Evolutionary conservation across 2,329 filamentous ascomycete species (phyloP).

Genomic region (Penicillium freii): DNA sequence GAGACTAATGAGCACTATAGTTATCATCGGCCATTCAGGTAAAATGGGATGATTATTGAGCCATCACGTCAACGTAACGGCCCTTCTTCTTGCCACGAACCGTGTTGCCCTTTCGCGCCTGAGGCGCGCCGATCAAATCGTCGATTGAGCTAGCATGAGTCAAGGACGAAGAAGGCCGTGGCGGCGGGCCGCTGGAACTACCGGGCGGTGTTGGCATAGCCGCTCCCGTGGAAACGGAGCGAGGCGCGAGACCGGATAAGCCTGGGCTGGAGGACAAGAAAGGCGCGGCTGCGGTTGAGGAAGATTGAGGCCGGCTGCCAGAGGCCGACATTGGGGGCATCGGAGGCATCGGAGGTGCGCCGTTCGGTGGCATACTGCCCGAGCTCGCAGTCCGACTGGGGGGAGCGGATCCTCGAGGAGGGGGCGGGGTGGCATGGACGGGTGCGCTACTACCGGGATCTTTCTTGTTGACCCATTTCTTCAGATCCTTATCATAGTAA

Average conservation of each 20-base stretch:
- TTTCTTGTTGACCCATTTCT: conserved; percentile 99
- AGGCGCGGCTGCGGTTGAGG: conserved; percentile 28
- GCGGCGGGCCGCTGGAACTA: conserved; percentile 41
- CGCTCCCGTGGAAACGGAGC: conserved; percentile 40
- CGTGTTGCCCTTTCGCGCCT: conserved; percentile 62
- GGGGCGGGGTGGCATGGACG: conserved; percentile 70
- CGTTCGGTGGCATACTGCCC: conserved; percentile 51
- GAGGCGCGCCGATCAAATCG: conserved; percentile 76
- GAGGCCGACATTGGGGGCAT: conserved; percentile 16
- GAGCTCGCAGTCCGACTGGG: conserved; percentile 55
- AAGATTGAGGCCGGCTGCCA: conserved; percentile 36
- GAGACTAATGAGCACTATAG: conserved; percentile 1
- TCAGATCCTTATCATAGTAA: conserved; percentile 91
- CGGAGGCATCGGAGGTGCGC: conserved; percentile 20
- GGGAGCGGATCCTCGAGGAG: conserved; percentile 61
- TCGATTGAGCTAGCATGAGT: conserved; percentile 94
- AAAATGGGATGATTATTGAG: conserved; percentile 49
- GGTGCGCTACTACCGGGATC: conserved; percentile 62
- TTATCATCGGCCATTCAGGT: background rate
- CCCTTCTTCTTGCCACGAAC: conserved; percentile 75
- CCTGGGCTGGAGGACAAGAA: conserved; percentile 34
- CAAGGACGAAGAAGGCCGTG: conserved; percentile 74
- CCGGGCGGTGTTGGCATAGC: conserved; percentile 37
- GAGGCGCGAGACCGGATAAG: conserved; percentile 29
- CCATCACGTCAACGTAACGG: conserved; percentile 96